These are phyloP conservation scores for Micromonas pusilla DNA, from an alignment of 139 green algal species.

Conservation along the genomic window DNA sequence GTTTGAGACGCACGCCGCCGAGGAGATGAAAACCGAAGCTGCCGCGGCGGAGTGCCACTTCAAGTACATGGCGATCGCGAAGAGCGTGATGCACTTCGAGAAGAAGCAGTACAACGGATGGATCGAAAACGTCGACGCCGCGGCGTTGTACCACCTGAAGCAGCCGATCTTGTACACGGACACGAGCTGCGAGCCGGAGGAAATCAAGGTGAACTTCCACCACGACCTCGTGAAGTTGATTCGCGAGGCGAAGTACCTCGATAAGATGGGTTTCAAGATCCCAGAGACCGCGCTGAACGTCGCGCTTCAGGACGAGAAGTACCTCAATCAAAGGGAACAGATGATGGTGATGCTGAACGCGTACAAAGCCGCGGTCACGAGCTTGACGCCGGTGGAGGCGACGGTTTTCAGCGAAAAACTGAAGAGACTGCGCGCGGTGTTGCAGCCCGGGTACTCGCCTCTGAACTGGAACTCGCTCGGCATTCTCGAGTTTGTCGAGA, in stretches of 20 bases:
- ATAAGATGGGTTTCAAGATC: slow-evolving; percentile 78
- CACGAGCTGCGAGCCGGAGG: slow-evolving; percentile 26
- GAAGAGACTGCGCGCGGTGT: slow-evolving; percentile 50
- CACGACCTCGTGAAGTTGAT: slow-evolving; percentile 62
- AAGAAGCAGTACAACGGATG: slow-evolving; percentile 67
- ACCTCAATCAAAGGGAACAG: slow-evolving; percentile 58
- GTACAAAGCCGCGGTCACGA: slow-evolving; percentile 53
- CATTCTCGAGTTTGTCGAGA: slow-evolving; percentile 72
- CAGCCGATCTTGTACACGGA: slow-evolving; percentile 60
- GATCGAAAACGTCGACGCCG: slow-evolving; percentile 55
- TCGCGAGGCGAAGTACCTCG: slow-evolving; percentile 74
- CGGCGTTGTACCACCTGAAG: slow-evolving; percentile 61
- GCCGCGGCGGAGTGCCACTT: slow-evolving; percentile 45
- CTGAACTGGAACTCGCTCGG: slow-evolving; percentile 88
- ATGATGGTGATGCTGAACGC: slow-evolving; percentile 66
- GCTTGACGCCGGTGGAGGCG: slow-evolving; percentile 42
- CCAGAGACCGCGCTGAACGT: slow-evolving; percentile 74
- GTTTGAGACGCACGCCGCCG: slow-evolving; percentile 48
- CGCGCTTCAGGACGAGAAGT: slow-evolving; percentile 70
- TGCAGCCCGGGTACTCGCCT: slow-evolving; percentile 68
- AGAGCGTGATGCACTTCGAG: slow-evolving; percentile 74
- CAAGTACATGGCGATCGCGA: slow-evolving; percentile 65
- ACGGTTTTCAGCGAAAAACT: slow-evolving; percentile 49
- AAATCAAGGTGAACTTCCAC: slow-evolving; percentile 72
- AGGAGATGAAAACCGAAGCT: slow-evolving; percentile 39